A percentile compares a stretch with the other conserved stretches of the same genome.
These are phyloP conservation scores for Rubroshorea leprosula DNA, from an alignment of 345 rosid species.

Conservation along the genomic window DNA sequence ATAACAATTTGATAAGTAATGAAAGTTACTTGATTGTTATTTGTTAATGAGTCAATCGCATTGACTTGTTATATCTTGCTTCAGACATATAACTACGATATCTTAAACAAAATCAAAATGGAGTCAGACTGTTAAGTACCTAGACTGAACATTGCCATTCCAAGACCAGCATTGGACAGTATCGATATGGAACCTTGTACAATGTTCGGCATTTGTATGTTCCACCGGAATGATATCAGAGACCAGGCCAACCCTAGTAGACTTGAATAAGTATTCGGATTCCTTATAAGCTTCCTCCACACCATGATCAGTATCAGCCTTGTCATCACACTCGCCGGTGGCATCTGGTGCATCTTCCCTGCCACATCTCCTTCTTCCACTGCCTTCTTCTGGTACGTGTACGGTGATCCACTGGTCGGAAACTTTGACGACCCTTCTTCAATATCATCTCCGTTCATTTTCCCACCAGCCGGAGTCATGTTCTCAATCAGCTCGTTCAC, in stretches of 20 bases:
- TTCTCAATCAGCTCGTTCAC: slow-evolving; percentile 58
- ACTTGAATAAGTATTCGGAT: slow-evolving; percentile 75
- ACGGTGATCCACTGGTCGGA: slow-evolving; percentile 39
- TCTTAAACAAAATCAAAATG: neutral
- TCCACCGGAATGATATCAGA: slow-evolving; percentile 63
- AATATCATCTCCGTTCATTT: slow-evolving; percentile 40
- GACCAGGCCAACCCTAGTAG: slow-evolving; percentile 69
- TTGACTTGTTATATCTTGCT: too few species aligned
- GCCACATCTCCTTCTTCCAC: slow-evolving; percentile 34
- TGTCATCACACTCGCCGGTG: slow-evolving; percentile 70
- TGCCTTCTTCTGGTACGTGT: slow-evolving; percentile 32
- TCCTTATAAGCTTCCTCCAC: slow-evolving; percentile 69
- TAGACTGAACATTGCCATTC: slow-evolving; percentile 90
- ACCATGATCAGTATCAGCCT: slow-evolving; percentile 69
- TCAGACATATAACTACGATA: too few species aligned
- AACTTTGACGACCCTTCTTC: slow-evolving; percentile 45
- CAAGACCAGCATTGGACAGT: slow-evolving; percentile 72
- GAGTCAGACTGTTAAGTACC: slow-evolving; percentile 40
- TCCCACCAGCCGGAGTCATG: slow-evolving; percentile 44
- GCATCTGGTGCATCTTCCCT: slow-evolving; percentile 51
- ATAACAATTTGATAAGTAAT: too few species aligned
- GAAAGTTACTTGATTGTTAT: too few species aligned
- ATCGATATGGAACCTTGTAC: slow-evolving; percentile 63
- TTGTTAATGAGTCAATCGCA: too few species aligned
- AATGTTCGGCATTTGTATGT: slow-evolving; percentile 67